These are phyloP conservation scores for Pholiota microspora DNA, from an alignment of 768 basidiomycete genomes.

Conservation along the genomic window DNA sequence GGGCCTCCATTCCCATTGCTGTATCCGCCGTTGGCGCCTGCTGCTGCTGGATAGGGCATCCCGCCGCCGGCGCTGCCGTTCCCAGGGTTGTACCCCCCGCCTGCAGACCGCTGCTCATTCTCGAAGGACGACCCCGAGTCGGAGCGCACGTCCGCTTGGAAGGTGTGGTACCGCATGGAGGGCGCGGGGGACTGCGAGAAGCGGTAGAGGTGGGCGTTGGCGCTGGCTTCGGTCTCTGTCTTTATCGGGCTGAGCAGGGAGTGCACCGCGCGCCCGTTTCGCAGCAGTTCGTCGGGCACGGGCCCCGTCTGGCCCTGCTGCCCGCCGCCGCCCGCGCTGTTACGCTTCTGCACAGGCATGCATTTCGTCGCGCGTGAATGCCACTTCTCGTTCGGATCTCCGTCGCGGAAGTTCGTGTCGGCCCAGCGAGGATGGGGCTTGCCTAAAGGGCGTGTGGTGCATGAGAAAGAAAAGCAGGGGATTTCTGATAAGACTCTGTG, in stretches of 20 bases:
- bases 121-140: constrained; percentile 35
- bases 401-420: constrained; percentile 73
- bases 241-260: constrained; percentile 63
- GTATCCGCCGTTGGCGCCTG: constrained; percentile 3
- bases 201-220: constrained; percentile 58
- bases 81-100: constrained; percentile 24
- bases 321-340: constrained; percentile 17
- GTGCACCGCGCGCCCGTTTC: constrained; percentile 38
- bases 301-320: constrained; percentile 33
- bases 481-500: background rate
- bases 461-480: background rate
- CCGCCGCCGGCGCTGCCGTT: constrained; percentile 18
- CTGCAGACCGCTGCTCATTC: constrained; percentile 32
- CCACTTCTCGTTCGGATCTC: constrained; percentile 83
- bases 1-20: constrained; percentile 2
- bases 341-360: constrained; percentile 34
- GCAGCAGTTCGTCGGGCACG: constrained; percentile 26
- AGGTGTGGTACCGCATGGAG: constrained; percentile 51
- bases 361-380: constrained; percentile 81
- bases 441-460: constrained; percentile 37
- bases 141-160: constrained; percentile 43
- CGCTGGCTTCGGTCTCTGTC: constrained; percentile 56
- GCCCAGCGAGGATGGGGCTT: constrained; percentile 90
- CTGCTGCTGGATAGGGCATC: constrained; percentile 1
- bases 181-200: constrained; percentile 64